A percentile compares a stretch with the other conserved stretches of the same genome.
These are phyloP conservation scores for Musa acuminata DNA, from an alignment of 176 grass and related monocot genomes.

Conservation along the genomic window DNA sequence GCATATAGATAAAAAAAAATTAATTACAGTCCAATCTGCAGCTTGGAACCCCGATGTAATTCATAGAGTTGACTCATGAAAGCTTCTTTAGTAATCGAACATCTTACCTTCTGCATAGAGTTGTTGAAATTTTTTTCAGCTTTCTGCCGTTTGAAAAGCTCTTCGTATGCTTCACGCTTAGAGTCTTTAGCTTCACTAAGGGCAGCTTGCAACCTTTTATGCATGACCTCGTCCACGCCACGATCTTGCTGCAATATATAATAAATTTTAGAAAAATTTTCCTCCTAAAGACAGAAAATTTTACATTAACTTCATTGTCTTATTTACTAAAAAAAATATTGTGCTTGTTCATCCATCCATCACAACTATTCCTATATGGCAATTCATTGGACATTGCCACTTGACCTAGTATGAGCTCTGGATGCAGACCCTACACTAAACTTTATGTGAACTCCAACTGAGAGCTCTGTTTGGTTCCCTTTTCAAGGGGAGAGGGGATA, in stretches of 20 bases:
- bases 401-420: neutral
- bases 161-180: conserved; percentile 43
- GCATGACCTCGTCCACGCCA: conserved; percentile 18
- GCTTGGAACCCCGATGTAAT: neutral
- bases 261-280: neutral
- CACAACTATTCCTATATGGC: neutral
- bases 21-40: neutral
- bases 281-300: neutral
- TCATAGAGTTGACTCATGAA: neutral
- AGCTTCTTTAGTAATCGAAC: neutral
- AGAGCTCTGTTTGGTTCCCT: too few species aligned
- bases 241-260: conserved; percentile 23
- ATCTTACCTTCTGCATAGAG: conserved; percentile 40
- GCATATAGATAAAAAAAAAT: neutral
- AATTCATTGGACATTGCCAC: neutral
- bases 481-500: too few species aligned
- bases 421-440: too few species aligned
- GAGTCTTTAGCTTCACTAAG: conserved; percentile 31
- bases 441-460: too few species aligned
- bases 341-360: neutral
- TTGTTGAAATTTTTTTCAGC: conserved; percentile 41
- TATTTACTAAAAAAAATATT: neutral
- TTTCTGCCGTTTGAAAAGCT: conserved; percentile 29
- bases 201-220: conserved; percentile 30
- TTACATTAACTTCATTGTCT: neutral